These are phyloP conservation scores for Phytophthora rubi DNA, from an alignment of 352 stramenopile species.

Conservation along the genomic window DNA sequence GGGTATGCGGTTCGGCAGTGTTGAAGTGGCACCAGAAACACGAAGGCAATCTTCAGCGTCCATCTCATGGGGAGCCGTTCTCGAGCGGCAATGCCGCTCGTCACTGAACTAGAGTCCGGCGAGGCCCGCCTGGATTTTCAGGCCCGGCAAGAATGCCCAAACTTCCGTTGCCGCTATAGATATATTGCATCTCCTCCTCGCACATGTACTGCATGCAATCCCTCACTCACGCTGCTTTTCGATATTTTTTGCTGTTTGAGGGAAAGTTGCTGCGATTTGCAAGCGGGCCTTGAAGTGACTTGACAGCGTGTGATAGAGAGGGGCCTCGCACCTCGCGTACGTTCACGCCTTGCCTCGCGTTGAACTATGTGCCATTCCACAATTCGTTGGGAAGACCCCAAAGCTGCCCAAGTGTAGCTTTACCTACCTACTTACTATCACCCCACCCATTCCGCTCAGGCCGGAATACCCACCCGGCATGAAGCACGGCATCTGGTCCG, in stretches of 20 bases:
- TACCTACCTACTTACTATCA: conserved; percentile 17
- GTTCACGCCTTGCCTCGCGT: not conserved
- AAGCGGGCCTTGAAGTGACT: conserved; percentile 14
- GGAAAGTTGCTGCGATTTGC: conserved; percentile 33
- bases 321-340: conserved; percentile 1
- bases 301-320: conserved; percentile 28
- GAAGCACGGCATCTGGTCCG: conserved; percentile 59
- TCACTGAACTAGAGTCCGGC: conserved; percentile 20
- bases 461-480: conserved; percentile 23
- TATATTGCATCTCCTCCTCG: not conserved
- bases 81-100: conserved; percentile 15
- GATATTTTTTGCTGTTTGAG: conserved; percentile 44
- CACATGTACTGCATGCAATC: not conserved
- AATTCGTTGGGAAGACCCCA: conserved; percentile 28
- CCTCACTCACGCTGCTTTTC: conserved; percentile 11
- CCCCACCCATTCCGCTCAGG: conserved; percentile 5
- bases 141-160: conserved; percentile 24
- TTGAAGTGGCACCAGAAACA: conserved; percentile 22
- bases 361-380: conserved; percentile 26
- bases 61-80: conserved; percentile 18
- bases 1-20: conserved; percentile 3
- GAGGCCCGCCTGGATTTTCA: conserved; percentile 29
- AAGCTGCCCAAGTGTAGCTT: conserved; percentile 8
- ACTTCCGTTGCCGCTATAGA: conserved; percentile 18
- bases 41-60: conserved; percentile 1